A percentile compares a stretch with the other conserved stretches of the same genome.
phyloP scores from a whole-genome alignment of 495 filamentous ascomycete species.

The Pseudevernia furfuracea region DNA sequence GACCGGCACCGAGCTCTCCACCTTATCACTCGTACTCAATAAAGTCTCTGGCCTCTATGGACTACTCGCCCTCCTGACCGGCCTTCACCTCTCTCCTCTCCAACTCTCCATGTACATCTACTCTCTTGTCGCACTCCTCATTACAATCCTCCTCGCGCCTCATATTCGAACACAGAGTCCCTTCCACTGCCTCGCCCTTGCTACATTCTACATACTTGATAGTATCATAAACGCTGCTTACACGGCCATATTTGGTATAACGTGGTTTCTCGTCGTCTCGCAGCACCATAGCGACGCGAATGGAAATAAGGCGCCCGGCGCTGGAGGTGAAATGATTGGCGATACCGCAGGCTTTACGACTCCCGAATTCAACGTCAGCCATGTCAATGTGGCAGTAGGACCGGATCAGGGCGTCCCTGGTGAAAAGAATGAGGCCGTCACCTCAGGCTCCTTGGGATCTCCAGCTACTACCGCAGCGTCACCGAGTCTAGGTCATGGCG shows the following conservation, averaged over 20 bases:
- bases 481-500: constrained; percentile 41
- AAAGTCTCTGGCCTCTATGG: constrained; percentile 84
- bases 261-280: constrained; percentile 71
- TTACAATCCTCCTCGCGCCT: constrained; percentile 55
- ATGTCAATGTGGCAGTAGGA: constrained; percentile 42
- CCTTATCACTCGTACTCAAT: constrained; percentile 72
- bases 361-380: constrained; percentile 53
- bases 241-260: constrained; percentile 68
- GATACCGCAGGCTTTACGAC: constrained; percentile 62
- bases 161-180: constrained; percentile 63
- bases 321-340: constrained; percentile 48
- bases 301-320: constrained; percentile 30
- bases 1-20: constrained; percentile 74
- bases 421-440: constrained; percentile 43
- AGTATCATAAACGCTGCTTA: constrained; percentile 67
- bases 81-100: constrained; percentile 55
- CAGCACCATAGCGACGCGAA: constrained; percentile 43
- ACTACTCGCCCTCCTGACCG: constrained; percentile 76
- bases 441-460: constrained; percentile 35
- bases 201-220: constrained; percentile 75
- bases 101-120: constrained; percentile 80
- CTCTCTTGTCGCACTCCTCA: constrained; percentile 58
- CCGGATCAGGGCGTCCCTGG: constrained; percentile 36
- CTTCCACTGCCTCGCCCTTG: constrained; percentile 59
- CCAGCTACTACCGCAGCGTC: constrained; percentile 21